These are phyloP conservation scores for Tetrahymena elliotti DNA, from an alignment of 73 alveolate genomes.

Conservation along the genomic window DNA sequence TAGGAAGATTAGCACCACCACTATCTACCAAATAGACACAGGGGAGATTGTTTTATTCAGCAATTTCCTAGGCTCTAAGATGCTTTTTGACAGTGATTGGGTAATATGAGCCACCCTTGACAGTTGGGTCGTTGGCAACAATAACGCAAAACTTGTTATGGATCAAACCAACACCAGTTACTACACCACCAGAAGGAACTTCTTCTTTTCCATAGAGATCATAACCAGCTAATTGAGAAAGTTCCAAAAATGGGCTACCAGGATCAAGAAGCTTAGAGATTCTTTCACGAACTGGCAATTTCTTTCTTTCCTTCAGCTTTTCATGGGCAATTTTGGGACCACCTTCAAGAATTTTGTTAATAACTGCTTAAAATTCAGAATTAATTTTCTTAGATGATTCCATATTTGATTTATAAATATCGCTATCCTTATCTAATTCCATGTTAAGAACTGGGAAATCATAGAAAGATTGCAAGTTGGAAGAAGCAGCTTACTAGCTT, in stretches of 20 bases:
- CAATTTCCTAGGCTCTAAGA: constrained; percentile 92
- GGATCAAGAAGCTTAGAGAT: constrained; percentile 52
- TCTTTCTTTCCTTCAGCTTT: constrained; percentile 40
- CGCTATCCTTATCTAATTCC: constrained; percentile 5
- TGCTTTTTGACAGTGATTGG: constrained; percentile 95
- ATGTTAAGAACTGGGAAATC: not conserved
- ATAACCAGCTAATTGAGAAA: constrained; percentile 74
- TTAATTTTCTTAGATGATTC: not conserved
- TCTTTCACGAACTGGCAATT: constrained; percentile 57
- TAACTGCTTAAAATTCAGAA: not conserved
- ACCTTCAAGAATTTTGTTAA: constrained; percentile 7
- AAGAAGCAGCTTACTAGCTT: not conserved
- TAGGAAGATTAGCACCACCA: constrained; percentile 81
- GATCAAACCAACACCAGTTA: constrained; percentile 88
- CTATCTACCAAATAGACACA: constrained; percentile 92
- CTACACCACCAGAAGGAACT: constrained; percentile 80
- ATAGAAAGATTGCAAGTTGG: not conserved
- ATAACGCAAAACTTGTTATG: constrained; percentile 76
- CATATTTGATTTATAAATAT: not conserved
- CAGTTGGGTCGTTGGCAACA: constrained; percentile 89
- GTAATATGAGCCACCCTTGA: constrained; percentile 89
- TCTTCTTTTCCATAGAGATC: constrained; percentile 59
- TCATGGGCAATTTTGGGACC: constrained; percentile 36
- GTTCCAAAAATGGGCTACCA: constrained; percentile 83
- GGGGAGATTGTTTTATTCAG: constrained; percentile 88